Base-by-base conservation (phyloP, 164 flowering plant species). In the Vitis amurensis region DNA sequence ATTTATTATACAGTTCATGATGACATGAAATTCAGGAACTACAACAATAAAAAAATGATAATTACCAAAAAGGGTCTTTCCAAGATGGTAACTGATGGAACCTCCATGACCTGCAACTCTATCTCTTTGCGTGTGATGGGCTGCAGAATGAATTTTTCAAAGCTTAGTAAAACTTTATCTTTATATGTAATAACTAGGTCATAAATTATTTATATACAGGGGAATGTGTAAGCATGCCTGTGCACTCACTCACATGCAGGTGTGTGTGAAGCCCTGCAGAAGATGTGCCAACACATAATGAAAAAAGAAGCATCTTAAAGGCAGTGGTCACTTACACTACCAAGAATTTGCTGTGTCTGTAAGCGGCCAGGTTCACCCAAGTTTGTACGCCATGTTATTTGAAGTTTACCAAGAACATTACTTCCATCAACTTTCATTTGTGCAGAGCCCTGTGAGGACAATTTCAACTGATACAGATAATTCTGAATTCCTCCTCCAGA, bases 321-420 rank as follows among this genome's bases (percentile, higher is more conserved):
- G 48, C 31, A 27, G 44, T 23, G 59, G 48, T 57, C 23, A 84
- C 97, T 85, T 83, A 95, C 99, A 81, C 81, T 85, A 50, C 98
- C 97, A 75, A 90, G 86, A 74, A 95, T 95, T 59, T 91, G 93
- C 66, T 95, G 99, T 30, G 99, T 95, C 81, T 93, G 99, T 64
- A 95, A 81, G 75, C 99, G 97, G 27, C 99, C 99, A 75, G 99
- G 97, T 77, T 95, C 99, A 69, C 99, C 99, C 86, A 95, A 79
- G 86, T 95, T 95, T 65, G 97, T 88, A 48, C 97, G 97, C 99
- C 99, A 95, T 63, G 97, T 91, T 78, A 95, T 90, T 81, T 95
- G 99, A 80, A 95, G 87, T 79, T 95, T 95, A 62, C 99, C 99
- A 67, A 95, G 97, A 76, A 88, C 68, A 73, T 89, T 95, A 78